Base-by-base conservation (phyloP, 2,329 filamentous ascomycete species). In the Aspergillus bombycis region DNA sequence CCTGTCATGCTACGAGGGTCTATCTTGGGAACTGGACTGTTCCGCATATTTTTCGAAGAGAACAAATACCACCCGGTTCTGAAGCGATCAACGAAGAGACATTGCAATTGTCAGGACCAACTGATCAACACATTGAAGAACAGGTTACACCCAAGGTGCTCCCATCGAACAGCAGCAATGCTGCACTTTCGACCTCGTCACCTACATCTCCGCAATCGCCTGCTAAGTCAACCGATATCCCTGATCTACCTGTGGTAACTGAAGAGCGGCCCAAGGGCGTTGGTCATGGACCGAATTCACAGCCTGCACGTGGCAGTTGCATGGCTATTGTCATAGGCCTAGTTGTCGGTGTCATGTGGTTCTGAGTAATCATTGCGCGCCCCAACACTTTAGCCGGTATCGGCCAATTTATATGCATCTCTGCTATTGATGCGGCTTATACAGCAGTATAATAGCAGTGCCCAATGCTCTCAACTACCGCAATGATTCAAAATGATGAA, bases 241-340 rank as follows among this genome's bases (percentile, higher is more conserved):
- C 60, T 30, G 62, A 65, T 41, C 55, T 61, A 43, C 57, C 66
- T 10, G 62, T 48, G 11, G 52, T 65, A 34, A 57, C 65, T 58
- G 65, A 65, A 34, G 70, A 71, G 23, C 64, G 71, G 58, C 64
- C 70, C 21, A 70, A 71, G 19, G 71, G 69, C 54, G 67, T 67
- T 54, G 74, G 62, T 7, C 60, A 69, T 50, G 63, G 71, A 46
- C 68, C 63, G 54, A 68, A 71, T 45, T 67, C 76, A 7, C 66
- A 70, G 32, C 67, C 75, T 34, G 66, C 74, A 50, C 73, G 71
- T 41, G 75, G 75, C 16, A 78, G 75, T 62, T 77, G 73, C 30
- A 77, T 78, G 76, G 76, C 76, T 34, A 72, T 78, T 50, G 74
- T 78, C 32, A 74, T 78, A 23, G 74, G 74, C 32, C 63, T 78